These are phyloP conservation scores for Aspergillus quadricinctus DNA, from an alignment of 2,329 filamentous ascomycete species.

Conservation along the genomic window DNA sequence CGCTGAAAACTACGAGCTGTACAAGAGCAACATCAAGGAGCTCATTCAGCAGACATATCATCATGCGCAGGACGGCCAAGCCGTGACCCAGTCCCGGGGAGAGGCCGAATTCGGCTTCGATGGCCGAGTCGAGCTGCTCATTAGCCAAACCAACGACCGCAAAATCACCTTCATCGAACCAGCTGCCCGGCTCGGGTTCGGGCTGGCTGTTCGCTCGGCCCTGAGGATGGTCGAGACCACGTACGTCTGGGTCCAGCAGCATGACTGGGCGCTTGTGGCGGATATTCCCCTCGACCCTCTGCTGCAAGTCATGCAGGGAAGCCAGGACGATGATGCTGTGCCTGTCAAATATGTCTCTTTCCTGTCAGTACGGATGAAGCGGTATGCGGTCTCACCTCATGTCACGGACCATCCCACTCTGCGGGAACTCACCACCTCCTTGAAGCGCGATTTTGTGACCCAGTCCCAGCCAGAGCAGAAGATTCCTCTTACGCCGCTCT, in stretches of 20 bases:
- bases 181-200: constrained; percentile 3
- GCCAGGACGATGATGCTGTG: background rate
- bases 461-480: background rate
- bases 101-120: constrained; percentile 6
- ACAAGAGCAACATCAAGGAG: constrained; percentile 1
- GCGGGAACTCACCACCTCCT: background rate
- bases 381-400: background rate
- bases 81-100: background rate
- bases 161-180: constrained; percentile 6
- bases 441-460: background rate
- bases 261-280: constrained; percentile 8
- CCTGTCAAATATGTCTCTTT: constrained; percentile 3
- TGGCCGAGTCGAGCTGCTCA: background rate
- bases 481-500: constrained; percentile 5
- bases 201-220: constrained; percentile 5
- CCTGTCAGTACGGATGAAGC: constrained; percentile 1
- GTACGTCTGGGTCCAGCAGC: constrained; percentile 11
- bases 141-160: constrained; percentile 1
- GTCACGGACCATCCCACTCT: background rate
- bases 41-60: background rate
- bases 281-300: constrained; percentile 2
- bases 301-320: constrained; percentile 1
- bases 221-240: constrained; percentile 3
- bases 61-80: background rate
- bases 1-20: background rate